Evolutionary conservation across 2,329 filamentous ascomycete species (phyloP).

Genomic region (Magnaporthales sp.): DNA sequence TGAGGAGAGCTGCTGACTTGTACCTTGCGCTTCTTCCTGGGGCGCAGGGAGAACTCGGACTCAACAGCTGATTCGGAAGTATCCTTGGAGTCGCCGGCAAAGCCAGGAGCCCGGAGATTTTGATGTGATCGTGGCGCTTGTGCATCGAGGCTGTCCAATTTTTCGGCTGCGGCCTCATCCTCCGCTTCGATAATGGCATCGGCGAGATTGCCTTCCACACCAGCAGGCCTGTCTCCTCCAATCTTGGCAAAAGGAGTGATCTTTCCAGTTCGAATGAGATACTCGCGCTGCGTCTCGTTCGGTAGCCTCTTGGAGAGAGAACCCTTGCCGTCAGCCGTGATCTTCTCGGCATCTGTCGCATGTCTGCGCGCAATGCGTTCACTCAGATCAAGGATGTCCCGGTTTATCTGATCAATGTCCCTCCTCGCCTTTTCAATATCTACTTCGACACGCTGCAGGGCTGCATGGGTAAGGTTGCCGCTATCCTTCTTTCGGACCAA

Average conservation of each 20-base stretch:
- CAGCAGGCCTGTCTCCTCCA: constrained; percentile 51
- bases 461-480: neutral
- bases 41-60: constrained; percentile 48
- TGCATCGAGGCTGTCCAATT: constrained; percentile 31
- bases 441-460: constrained; percentile 41
- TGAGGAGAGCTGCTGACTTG: constrained; percentile 16
- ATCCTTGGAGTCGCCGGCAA: constrained; percentile 42
- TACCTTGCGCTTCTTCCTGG: constrained; percentile 45
- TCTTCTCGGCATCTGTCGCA: constrained; percentile 37
- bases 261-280: constrained; percentile 89
- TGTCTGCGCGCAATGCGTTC: constrained; percentile 71
- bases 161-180: constrained; percentile 53
- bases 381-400: constrained; percentile 73
- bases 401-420: constrained; percentile 56
- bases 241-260: constrained; percentile 92
- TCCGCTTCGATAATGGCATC: constrained; percentile 77
- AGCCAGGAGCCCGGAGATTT: constrained; percentile 64
- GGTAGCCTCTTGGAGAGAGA: constrained; percentile 45
- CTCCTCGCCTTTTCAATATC: constrained; percentile 56
- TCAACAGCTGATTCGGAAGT: constrained; percentile 25
- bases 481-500: neutral
- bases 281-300: constrained; percentile 79
- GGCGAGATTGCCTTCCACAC: constrained; percentile 60
- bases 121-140: constrained; percentile 58
- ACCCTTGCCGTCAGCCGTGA: constrained; percentile 26